Conservation (phyloP, 495 filamentous ascomycete species). For the Friedmanniomyces simplex region DNA sequence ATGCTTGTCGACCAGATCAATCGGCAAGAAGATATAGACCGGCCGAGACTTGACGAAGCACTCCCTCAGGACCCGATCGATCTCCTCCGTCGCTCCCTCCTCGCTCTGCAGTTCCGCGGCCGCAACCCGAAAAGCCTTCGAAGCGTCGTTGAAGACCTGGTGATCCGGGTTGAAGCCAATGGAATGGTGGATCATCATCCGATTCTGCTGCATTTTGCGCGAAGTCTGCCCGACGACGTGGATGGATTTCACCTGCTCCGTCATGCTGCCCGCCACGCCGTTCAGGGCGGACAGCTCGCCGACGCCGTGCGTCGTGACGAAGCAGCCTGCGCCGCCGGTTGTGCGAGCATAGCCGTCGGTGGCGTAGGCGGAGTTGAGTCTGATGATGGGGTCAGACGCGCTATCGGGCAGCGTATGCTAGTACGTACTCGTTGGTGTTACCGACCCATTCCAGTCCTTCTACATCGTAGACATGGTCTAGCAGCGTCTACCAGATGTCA, state of each 20-base stretch:
- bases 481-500: conserved; percentile 16
- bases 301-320: conserved; percentile 34
- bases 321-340: conserved; percentile 25
- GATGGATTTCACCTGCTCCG: conserved; percentile 31
- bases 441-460: conserved; percentile 32
- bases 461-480: conserved; percentile 32
- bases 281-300: conserved; percentile 35
- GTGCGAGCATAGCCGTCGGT: conserved; percentile 33
- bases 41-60: conserved; percentile 29
- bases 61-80: conserved; percentile 33
- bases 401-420: background rate
- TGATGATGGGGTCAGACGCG: background rate
- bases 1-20: conserved; percentile 27
- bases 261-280: conserved; percentile 30
- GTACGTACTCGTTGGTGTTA: conserved; percentile 30
- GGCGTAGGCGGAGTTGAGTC: conserved; percentile 26
- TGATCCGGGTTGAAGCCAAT: conserved; percentile 24
- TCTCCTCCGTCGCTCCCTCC: conserved; percentile 29
- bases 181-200: conserved; percentile 36
- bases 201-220: conserved; percentile 27
- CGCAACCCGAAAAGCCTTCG: conserved; percentile 23
- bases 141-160: conserved; percentile 30
- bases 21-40: conserved; percentile 34
- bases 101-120: conserved; percentile 30
- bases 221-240: conserved; percentile 35